These are phyloP conservation scores for Cryphonectria japonica DNA, from an alignment of 2,329 filamentous ascomycete species.

Conservation along the genomic window DNA sequence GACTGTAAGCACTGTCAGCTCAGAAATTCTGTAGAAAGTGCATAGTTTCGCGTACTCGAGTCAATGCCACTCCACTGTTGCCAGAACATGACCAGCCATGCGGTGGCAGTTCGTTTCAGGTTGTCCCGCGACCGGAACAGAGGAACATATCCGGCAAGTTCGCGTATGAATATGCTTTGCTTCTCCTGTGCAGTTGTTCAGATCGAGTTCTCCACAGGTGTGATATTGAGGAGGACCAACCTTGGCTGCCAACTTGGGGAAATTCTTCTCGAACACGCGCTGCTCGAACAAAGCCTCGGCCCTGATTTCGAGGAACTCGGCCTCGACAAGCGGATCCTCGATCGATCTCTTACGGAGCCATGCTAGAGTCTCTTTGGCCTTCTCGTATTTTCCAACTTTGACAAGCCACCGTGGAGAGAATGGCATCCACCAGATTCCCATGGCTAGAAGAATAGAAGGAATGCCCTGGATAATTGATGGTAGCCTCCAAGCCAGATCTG, in stretches of 20 bases:
- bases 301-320: slow-evolving; percentile 53
- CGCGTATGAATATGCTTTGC: slow-evolving; percentile 46
- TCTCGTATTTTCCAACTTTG: slow-evolving; percentile 37
- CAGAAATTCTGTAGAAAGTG: too few species aligned
- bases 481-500: slow-evolving; percentile 48
- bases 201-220: not conserved
- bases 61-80: slow-evolving; percentile 51
- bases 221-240: not conserved
- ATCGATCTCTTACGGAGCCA: slow-evolving; percentile 38
- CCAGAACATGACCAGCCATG: slow-evolving; percentile 52
- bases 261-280: slow-evolving; percentile 46
- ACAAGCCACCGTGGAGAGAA: slow-evolving; percentile 55
- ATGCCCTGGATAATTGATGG: slow-evolving; percentile 51
- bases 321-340: slow-evolving; percentile 42
- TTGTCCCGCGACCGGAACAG: slow-evolving; percentile 53
- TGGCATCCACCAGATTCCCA: slow-evolving; percentile 49
- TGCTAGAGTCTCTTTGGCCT: slow-evolving; percentile 32
- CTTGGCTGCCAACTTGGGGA: slow-evolving; percentile 48
- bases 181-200: slow-evolving; percentile 35
- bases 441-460: slow-evolving; percentile 40
- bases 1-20: not conserved
- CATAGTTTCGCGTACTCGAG: slow-evolving; percentile 33
- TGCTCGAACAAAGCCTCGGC: slow-evolving; percentile 49
- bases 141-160: slow-evolving; percentile 55
- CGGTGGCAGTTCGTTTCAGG: slow-evolving; percentile 50